A percentile compares a stretch with the other conserved stretches of the same genome.
phyloP scores from a whole-genome alignment of 495 filamentous ascomycete genomes.

The Immersiella caudata region DNA sequence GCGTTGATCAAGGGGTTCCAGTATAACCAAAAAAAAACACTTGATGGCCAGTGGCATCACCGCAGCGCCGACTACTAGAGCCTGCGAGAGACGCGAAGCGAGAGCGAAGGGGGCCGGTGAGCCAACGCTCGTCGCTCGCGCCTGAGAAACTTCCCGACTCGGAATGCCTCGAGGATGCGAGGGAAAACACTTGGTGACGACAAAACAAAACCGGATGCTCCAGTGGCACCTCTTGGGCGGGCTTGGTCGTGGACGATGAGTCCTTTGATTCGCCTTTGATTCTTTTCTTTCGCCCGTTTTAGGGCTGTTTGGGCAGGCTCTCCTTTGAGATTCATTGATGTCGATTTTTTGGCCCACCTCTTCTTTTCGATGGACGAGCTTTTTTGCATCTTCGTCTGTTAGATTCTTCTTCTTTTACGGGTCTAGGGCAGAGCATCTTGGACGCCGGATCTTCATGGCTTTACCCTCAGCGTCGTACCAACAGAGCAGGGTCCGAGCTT shows the following conservation, averaged over 20 bases:
- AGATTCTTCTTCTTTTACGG: background rate
- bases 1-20: background rate
- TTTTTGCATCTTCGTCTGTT: background rate
- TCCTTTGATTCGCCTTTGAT: slow-evolving; percentile 1
- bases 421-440: background rate
- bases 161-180: too few relatives aligned
- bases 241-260: background rate
- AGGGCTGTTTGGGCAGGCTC: background rate
- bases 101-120: background rate
- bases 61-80: background rate
- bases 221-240: background rate
- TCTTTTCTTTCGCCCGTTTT: background rate
- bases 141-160: too few relatives aligned
- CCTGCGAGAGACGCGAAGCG: background rate
- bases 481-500: background rate
- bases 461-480: background rate
- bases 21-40: background rate
- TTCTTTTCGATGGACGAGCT: background rate
- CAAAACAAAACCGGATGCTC: background rate
- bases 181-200: background rate
- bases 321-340: background rate
- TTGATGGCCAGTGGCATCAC: background rate
- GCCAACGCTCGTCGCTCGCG: too few relatives aligned
- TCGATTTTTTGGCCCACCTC: background rate
- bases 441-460: background rate